Evolutionary conservation across 2,329 filamentous ascomycete species (phyloP), one percentile per base, ranked within the genome.

Genomic region (Venturia carpophila): DNA sequence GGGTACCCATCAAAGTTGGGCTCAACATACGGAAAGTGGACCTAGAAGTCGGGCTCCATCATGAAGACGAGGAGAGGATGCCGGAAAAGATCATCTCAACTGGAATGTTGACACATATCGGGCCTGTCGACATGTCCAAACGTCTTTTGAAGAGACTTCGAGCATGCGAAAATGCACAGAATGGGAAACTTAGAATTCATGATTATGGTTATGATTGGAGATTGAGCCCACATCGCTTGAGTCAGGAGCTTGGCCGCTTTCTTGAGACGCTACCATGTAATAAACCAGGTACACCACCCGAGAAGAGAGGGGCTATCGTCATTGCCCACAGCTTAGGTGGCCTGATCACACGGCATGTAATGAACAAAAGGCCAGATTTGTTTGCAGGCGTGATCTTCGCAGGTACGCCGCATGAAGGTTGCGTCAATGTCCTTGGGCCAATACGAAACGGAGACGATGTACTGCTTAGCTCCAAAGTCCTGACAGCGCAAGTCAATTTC

Each of bases 121-220:
- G 93, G 0, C 92, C 92, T 0, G 89, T 97, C 49, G 93, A 97
- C 73, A 92, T 97, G 66, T 91, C 90, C 5, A 87, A 86, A 66
- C 85, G 91, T 47, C 79, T 97, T 1, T 87, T 97, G 75, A 92
- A 90, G 72, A 87, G 88, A 65, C 75, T 96, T 24, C 83, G 85
- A 62, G 86, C 87, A 41, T 90, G 85, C 69, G 86, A 91, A 15
- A 95, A 95, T 71, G 86, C 84, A 1, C 82, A 84, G 63, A 81
- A 79, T 4, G 91, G 90, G 9, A 87, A 83, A 68, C 78, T 97
- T 6, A 83, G 91, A 60, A 83, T 96, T 0, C 92, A 92, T 80
- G 88, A 97, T 70, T 97, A 93, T 72, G 92, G 92, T 21, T 97
- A 96, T 71, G 93, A 97, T 76, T 97, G 93, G 93, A 84, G 93